Evolutionary conservation across 169 alveolate genomes (phyloP).

Genomic region (Cryptosporidium andersoni): DNA sequence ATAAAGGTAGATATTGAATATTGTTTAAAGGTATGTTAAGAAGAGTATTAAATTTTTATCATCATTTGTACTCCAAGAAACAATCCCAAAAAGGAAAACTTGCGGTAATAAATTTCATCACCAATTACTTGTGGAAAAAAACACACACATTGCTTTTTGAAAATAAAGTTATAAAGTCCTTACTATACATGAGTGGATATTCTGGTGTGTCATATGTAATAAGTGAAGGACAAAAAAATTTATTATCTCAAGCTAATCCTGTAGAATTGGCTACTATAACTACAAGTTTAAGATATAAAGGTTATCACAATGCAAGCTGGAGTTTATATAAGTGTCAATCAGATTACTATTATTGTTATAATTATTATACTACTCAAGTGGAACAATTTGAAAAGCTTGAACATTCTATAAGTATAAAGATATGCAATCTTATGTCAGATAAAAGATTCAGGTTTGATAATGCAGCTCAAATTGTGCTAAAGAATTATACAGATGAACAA

Average conservation of each 20-base stretch:
- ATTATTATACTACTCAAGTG: conserved; percentile 31
- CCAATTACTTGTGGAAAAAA: no score
- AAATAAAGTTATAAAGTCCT: not conserved
- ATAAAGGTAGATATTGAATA: no score
- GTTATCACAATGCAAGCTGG: conserved; percentile 8
- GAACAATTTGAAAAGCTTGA: conserved; percentile 43
- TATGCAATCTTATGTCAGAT: conserved; percentile 40
- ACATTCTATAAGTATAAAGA: conserved; percentile 7
- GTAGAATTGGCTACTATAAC: conserved; percentile 32
- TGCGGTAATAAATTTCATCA: no score
- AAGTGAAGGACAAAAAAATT: not conserved
- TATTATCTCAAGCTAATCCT: conserved; percentile 65
- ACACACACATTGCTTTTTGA: no score
- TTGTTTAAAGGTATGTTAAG: no score
- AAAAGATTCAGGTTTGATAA: conserved; percentile 16
- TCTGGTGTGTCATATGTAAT: conserved; percentile 27
- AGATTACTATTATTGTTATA: conserved; percentile 53
- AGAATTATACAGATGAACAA: conserved; percentile 51
- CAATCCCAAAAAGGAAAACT: no score
- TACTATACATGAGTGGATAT: conserved; percentile 17
- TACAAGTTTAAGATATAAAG: conserved; percentile 25
- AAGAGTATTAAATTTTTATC: no score
- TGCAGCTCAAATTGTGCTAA: conserved; percentile 9
- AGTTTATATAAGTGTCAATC: conserved; percentile 28
- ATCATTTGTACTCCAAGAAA: no score